Evolutionary conservation across 2,329 filamentous ascomycete genomes (phyloP).

Genomic region (Aspergillus proliferans): DNA sequence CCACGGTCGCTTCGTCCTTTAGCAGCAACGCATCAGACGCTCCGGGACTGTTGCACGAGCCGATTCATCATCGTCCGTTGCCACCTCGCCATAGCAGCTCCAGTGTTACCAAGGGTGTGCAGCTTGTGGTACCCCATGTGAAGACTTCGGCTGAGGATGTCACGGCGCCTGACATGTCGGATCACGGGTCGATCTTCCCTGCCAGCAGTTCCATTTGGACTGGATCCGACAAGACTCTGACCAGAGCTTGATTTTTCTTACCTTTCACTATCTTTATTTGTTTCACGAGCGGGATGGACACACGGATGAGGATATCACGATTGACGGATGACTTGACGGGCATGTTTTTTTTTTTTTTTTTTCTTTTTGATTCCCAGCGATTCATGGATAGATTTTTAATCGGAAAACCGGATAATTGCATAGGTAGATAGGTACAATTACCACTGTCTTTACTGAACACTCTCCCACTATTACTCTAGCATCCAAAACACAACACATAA

Average conservation of each 20-base stretch:
- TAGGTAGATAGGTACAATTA: background rate
- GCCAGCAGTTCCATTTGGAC: slow-evolving; percentile 25
- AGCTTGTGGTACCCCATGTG: slow-evolving; percentile 38
- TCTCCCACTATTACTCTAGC: too few species aligned
- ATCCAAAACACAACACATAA: too few species aligned
- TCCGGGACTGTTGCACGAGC: slow-evolving; percentile 21
- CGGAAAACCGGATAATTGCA: background rate
- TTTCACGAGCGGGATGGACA: too few species aligned
- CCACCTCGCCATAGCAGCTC: slow-evolving; percentile 31
- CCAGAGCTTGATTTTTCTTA: background rate
- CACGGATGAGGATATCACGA: too few species aligned
- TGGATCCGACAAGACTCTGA: slow-evolving; percentile 8
- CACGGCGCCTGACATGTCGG: slow-evolving; percentile 12
- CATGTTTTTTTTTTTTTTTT: background rate
- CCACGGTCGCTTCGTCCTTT: slow-evolving; percentile 34
- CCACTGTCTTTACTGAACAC: background rate
- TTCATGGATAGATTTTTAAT: background rate
- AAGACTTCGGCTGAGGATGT: slow-evolving; percentile 8
- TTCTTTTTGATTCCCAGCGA: background rate
- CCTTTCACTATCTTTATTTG: too few species aligned
- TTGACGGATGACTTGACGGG: background rate
- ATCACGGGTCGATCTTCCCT: slow-evolving; percentile 23
- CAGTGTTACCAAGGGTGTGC: slow-evolving; percentile 27
- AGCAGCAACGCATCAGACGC: slow-evolving; percentile 31
- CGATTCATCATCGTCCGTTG: slow-evolving; percentile 28